These are phyloP conservation scores for Lipomyces oligophaga DNA, from an alignment of 805 yeast species.

Conservation along the genomic window DNA sequence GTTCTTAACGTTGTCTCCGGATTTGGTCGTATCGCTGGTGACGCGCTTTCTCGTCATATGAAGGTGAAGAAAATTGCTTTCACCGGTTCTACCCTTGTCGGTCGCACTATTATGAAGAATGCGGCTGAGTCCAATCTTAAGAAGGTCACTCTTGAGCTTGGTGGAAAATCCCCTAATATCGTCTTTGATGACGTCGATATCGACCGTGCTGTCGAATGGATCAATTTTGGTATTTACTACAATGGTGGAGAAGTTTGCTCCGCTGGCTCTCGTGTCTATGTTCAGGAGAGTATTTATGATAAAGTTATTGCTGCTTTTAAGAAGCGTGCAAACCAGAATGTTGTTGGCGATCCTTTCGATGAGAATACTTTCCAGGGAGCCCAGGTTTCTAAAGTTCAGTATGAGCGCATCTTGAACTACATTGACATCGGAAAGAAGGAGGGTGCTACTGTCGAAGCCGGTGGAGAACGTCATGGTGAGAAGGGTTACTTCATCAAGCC, in stretches of 20 bases:
- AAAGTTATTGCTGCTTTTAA: slow-evolving; percentile 61
- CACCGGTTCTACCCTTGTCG: slow-evolving; percentile 92
- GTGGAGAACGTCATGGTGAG: slow-evolving; percentile 73
- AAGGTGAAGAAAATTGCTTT: slow-evolving; percentile 86
- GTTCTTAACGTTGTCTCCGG: slow-evolving; percentile 86
- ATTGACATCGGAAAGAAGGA: slow-evolving; percentile 73
- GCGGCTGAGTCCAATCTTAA: slow-evolving; percentile 80
- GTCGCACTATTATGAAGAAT: slow-evolving; percentile 72
- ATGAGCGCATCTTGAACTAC: slow-evolving; percentile 70
- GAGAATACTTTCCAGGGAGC: slow-evolving; percentile 84
- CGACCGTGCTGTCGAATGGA: slow-evolving; percentile 68
- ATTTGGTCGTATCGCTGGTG: slow-evolving; percentile 80
- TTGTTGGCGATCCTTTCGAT: slow-evolving; percentile 81
- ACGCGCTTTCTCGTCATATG: slow-evolving; percentile 71
- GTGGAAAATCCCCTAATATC: slow-evolving; percentile 93
- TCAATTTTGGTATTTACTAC: slow-evolving; percentile 79
- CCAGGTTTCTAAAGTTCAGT: slow-evolving; percentile 77
- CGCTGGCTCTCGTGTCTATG: slow-evolving; percentile 88
- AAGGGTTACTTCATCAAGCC: slow-evolving; percentile 56
- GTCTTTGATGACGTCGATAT: slow-evolving; percentile 83
- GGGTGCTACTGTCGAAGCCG: slow-evolving; percentile 79
- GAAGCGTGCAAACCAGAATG: slow-evolving; percentile 47
- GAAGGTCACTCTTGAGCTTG: slow-evolving; percentile 89
- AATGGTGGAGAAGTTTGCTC: slow-evolving; percentile 96
- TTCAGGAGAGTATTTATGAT: slow-evolving; percentile 82